Evolutionary conservation across 495 filamentous ascomycete genomes (phyloP), one percentile per base, ranked within the genome.

Genomic region (Xanthoparmelia taractica): DNA sequence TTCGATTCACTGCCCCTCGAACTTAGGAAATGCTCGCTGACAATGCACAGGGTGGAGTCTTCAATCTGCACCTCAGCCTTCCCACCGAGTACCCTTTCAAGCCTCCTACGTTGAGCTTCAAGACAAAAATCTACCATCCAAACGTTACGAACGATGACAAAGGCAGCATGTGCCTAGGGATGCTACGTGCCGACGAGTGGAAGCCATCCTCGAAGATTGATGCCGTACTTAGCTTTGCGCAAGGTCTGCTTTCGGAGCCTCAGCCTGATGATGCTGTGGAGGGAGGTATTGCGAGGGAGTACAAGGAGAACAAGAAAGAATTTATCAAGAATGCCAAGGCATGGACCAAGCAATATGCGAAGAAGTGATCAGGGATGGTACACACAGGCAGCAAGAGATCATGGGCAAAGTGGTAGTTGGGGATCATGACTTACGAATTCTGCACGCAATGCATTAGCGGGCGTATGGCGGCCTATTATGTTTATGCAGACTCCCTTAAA

Each of bases 91-190:
- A 97, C 79, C 94, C 94, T 13, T 98, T 97, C 85, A 96, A 95
- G 70, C 86, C 94, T 7, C 95, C 95, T 0, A 80, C 78, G 40
- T 82, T 98, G 66, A 86, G 79, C 68, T 98, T 97, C 84, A 81
- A 83, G 58, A 98, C 94, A 45, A 96, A 94, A 72, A 91, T 98
- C 77, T 98, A 96, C 80, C 94, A 98, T 80, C 95, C 95, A 18
- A 98, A 98, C 76, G 85, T 98, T 54, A 92, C 89, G 71, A 96
- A 96, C 80, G 95, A 97, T 74, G 87, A 86, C 67, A 87, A 88
- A 63, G 94, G 94, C 12, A 84, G 80, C 71, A 96, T 98, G 88
- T 98, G 94, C 74, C 82, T 98, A 40, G 88, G 86, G 13, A 85
- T 96, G 75, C 82, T 98, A 65, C 87, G 92, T 63, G 68, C 85